Evolutionary conservation across 768 basidiomycete species (phyloP), one percentile per base, ranked within the genome.

Genomic region (Hortiboletus flavorubellus): DNA sequence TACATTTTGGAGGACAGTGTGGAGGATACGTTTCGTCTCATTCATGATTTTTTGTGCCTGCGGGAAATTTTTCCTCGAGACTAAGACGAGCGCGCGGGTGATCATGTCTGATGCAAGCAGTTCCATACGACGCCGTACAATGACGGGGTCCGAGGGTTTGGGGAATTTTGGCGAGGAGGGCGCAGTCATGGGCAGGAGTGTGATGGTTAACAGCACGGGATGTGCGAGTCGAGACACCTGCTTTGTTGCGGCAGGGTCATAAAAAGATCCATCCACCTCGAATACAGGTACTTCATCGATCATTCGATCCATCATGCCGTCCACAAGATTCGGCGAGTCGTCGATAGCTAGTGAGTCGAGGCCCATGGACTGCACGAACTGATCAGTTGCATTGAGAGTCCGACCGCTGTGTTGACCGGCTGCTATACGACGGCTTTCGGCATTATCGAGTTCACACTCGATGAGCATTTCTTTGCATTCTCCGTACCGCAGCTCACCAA

Each of bases 81-180:
- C 94, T 43, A 98, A 81, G 31, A 98, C 89, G 31, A 99, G 80
- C 16, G 89, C 88, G 11, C 97, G 86, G 2, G 94, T 94, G 68
- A 98, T 93, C 93, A 98, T 98, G 72, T 98, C 97, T 29, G 89
- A 90, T 26, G 93, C 91, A 38, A 98, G 82, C 5, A 99, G 82
- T 76, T 99, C 97, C 93, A 98, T 97, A 23, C 96, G 78, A 38
- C 97, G 80, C 29, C 97, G 85, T 29, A 96, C 90, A 63, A 99
- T 94, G 49, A 89, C 84, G 1, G 93, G 87, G 66, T 96, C 92
- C 0, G 91, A 91, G 31, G 81, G 76, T 46, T 65, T 68, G 2
- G 78, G 74, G 12, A 53, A 52, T 29, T 61, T 71, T 47, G 73
- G 73, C 59, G 76, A 73, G 33, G 59, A 64, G 43, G 59, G 62